Base-by-base conservation (phyloP, 1,139 yeast genomes). In the Pichia inconspicua region DNA sequence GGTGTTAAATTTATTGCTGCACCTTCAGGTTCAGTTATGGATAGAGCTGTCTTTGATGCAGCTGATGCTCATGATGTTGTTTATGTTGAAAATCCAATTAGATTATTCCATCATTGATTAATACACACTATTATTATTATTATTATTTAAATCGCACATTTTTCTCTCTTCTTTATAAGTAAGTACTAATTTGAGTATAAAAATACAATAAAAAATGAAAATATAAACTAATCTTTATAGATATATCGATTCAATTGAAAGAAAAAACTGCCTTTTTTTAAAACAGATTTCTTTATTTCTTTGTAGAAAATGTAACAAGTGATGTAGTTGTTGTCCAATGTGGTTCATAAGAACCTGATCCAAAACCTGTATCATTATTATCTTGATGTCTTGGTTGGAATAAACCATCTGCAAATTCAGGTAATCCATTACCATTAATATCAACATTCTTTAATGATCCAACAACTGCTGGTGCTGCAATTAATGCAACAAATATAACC, bases 1-100 rank as follows among this genome's bases (percentile, higher is more conserved):
- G 98, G 98, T 67, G 98, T 89, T 61, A 88, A 86, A 71, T 92
- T 74, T 72, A 77, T 92, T 64, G 95, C 96, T 61, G 98, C 98
- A 47, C 96, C 98, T 54, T 80, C 95, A 47, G 98, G 98, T 47
- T 88, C 97, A 17, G 97, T 94, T 55, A 92, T 88, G 90, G 98
- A 92, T 71, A 84, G 86, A 75, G 96, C 92, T 50, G 98, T 92
- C 44, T 82, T 92, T 61, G 86, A 82, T 58, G 96, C 97, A 60
- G 98, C 98, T 59, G 94, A 92, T 70, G 79, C 94, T 51, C 80
- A 80, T 64, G 84, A 80, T 64, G 73, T 90, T 59, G 95, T 89
- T 59, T 88, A 90, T 66, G 90, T 89, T 59, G 97, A 89, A 72
- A 88, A 90, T 74, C 90, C 96, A 67, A 89, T 92, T 65, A 88